Percentiles rank a stretch among this genome's conserved stretches.
Conservation (phyloP, 345 rosid genomes). For the Syzygium oleosum region DNA sequence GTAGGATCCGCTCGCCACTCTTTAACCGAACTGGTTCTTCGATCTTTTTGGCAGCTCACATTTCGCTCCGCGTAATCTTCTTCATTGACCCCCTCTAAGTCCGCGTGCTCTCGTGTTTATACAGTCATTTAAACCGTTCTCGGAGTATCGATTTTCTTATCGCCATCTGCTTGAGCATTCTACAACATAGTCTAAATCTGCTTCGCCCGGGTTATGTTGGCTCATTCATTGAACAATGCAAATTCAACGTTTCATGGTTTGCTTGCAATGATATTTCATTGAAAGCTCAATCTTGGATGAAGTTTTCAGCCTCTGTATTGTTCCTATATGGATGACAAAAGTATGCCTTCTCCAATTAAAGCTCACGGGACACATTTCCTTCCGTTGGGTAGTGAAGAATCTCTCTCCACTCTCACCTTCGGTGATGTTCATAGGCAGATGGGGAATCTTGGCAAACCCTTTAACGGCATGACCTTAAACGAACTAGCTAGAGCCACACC, state of each 20-base stretch:
- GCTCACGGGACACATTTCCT: neutral
- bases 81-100: neutral
- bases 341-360: neutral
- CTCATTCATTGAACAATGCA: neutral
- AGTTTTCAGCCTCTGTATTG: neutral
- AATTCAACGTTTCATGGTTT: neutral
- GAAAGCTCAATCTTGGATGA: neutral
- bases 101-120: neutral
- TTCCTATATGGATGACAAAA: neutral
- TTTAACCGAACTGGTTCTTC: slow-evolving; percentile 2
- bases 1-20: neutral
- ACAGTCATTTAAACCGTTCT: neutral
- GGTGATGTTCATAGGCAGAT: neutral
- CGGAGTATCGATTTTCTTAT: neutral
- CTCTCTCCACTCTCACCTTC: neutral
- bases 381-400: neutral
- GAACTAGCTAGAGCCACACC: neutral
- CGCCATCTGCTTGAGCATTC: neutral
- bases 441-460: neutral
- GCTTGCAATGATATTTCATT: neutral
- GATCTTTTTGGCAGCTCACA: neutral
- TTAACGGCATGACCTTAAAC: neutral
- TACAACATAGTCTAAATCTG: neutral
- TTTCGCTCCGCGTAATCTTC: neutral
- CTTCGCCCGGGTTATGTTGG: neutral